Percentiles rank a stretch among this genome's conserved stretches.
phyloP scores from a whole-genome alignment of 2,329 filamentous ascomycete species.

The Myotisia sp. region DNA sequence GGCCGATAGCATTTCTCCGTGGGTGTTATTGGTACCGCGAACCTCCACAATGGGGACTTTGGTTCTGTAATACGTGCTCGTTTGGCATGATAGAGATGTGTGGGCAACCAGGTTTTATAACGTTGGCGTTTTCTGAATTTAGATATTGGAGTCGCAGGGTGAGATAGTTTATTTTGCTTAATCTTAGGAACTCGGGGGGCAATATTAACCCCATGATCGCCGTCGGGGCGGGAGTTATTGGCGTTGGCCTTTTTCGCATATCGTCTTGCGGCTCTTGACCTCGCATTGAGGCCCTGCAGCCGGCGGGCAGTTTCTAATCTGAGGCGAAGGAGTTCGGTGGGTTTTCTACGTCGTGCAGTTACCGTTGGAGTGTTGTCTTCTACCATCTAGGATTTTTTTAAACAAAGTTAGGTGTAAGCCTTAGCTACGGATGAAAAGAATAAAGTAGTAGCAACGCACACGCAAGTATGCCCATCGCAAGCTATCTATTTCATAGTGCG shows the following conservation, averaged over 20 bases:
- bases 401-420: constrained; percentile 2
- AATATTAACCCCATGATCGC: constrained; percentile 18
- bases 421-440: no score
- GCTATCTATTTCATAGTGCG: no score
- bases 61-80: constrained; percentile 75
- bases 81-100: constrained; percentile 88
- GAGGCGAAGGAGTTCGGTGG: constrained; percentile 32
- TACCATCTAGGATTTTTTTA: constrained; percentile 46
- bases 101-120: constrained; percentile 86
- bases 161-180: constrained; percentile 54
- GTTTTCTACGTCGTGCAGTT: constrained; percentile 39
- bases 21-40: constrained; percentile 69
- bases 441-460: no score
- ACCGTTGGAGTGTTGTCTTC: constrained; percentile 85
- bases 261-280: constrained; percentile 27
- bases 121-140: constrained; percentile 76
- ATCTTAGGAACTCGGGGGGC: constrained; percentile 46
- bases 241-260: constrained; percentile 29
- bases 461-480: no score
- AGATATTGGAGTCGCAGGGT: constrained; percentile 45
- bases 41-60: constrained; percentile 72
- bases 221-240: constrained; percentile 15
- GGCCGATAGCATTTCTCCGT: constrained; percentile 81
- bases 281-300: constrained; percentile 46
- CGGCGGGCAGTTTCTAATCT: constrained; percentile 63